These are phyloP conservation scores for Colletotrichum paranaense DNA, from an alignment of 2,329 filamentous ascomycete genomes.

Conservation along the genomic window DNA sequence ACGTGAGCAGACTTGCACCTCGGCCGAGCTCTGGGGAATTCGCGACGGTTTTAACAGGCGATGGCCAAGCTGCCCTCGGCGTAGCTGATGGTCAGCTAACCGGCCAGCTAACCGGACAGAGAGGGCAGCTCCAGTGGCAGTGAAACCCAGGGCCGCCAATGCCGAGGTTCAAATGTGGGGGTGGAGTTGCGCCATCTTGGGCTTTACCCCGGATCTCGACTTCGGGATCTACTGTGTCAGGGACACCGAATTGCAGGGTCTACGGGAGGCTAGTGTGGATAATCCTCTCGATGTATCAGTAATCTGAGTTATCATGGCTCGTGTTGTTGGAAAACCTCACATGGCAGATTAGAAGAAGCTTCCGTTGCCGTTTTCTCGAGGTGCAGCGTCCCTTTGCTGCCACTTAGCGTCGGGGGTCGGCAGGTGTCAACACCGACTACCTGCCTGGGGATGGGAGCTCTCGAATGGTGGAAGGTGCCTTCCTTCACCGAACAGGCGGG, in stretches of 20 bases:
- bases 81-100: slow-evolving; percentile 29
- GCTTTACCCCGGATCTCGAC: slow-evolving; percentile 27
- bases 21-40: slow-evolving; percentile 31
- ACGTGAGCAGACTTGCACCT: not conserved
- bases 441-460: not conserved
- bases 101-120: slow-evolving; percentile 14
- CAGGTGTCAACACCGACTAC: not conserved
- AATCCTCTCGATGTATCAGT: not conserved
- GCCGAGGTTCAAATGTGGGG: slow-evolving; percentile 37
- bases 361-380: not conserved
- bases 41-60: slow-evolving; percentile 28
- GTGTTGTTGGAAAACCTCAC: not conserved
- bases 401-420: slow-evolving; percentile 7
- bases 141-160: slow-evolving; percentile 28
- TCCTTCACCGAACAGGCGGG: not conserved
- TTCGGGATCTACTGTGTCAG: slow-evolving; percentile 17
- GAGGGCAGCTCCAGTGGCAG: slow-evolving; percentile 15
- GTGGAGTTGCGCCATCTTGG: slow-evolving; percentile 22
- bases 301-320: not conserved
- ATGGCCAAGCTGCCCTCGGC: slow-evolving; percentile 25
- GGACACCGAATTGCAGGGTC: not conserved
- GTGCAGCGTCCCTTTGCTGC: not conserved
- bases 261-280: not conserved
- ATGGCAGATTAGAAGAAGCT: not conserved
- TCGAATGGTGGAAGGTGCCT: not conserved